These are phyloP conservation scores for Elsinoe fawcettii DNA, from an alignment of 2,329 filamentous ascomycete genomes.

Conservation along the genomic window DNA sequence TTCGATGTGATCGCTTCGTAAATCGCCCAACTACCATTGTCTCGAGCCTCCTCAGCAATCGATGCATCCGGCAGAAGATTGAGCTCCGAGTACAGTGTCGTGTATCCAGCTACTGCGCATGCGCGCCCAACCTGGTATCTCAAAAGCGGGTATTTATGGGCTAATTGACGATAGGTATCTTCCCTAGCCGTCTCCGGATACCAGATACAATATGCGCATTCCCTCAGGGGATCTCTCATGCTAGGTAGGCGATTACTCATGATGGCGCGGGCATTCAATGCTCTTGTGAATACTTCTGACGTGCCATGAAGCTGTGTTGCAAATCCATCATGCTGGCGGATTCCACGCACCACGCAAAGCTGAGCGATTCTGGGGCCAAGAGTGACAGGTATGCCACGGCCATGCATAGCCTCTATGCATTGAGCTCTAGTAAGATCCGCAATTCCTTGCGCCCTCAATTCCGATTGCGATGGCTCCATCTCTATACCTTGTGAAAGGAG, in stretches of 20 bases:
- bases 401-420: too few relatives aligned
- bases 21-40: background rate
- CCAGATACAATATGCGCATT: constrained; percentile 1
- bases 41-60: background rate
- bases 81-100: background rate
- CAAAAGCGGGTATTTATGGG: background rate
- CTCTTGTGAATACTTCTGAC: too few relatives aligned
- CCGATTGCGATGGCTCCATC: too few relatives aligned
- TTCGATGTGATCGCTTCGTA: background rate
- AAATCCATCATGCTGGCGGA: too few relatives aligned
- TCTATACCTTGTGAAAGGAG: too few relatives aligned
- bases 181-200: background rate
- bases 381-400: too few relatives aligned
- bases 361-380: too few relatives aligned
- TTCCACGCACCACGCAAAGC: too few relatives aligned
- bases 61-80: background rate
- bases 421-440: too few relatives aligned
- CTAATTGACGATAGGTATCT: background rate
- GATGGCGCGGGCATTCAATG: background rate
- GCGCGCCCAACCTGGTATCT: background rate
- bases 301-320: too few relatives aligned
- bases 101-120: background rate
- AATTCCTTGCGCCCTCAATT: too few relatives aligned
- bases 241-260: background rate
- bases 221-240: background rate